A percentile compares a stretch with the other conserved stretches of the same genome.
Evolutionary conservation across 306 rosid genomes (phyloP).

Genomic region (Corylus heterophylla): DNA sequence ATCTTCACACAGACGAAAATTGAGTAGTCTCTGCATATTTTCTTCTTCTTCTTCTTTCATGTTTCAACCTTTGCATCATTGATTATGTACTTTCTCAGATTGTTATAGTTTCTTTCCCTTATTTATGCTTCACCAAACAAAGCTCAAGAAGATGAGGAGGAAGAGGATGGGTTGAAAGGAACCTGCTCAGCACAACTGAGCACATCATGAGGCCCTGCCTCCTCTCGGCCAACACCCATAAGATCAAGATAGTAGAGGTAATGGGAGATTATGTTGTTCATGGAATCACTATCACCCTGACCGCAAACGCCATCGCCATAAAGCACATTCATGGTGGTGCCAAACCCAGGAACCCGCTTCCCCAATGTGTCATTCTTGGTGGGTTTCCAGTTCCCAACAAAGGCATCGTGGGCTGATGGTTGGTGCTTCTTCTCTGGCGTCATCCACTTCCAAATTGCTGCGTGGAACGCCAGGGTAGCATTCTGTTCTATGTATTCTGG

Average conservation of each 20-base stretch:
- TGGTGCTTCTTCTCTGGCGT: conserved; percentile 65
- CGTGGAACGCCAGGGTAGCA: conserved; percentile 87
- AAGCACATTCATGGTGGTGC: conserved; percentile 88
- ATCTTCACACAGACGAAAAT: conserved; percentile 12
- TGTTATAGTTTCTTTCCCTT: conserved; percentile 8
- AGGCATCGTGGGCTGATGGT: conserved; percentile 82
- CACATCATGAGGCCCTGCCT: conserved; percentile 64
- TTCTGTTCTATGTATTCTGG: conserved; percentile 97
- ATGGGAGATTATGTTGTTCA: conserved; percentile 82
- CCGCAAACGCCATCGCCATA: conserved; percentile 83
- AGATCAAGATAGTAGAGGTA: conserved; percentile 77
- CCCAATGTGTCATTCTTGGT: conserved; percentile 78
- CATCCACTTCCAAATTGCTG: conserved; percentile 94
- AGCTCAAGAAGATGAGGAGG: conserved; percentile 46
- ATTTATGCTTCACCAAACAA: conserved; percentile 21
- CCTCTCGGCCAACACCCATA: conserved; percentile 70
- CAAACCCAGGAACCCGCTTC: conserved; percentile 85
- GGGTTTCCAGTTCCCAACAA: conserved; percentile 92
- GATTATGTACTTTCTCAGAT: background rate
- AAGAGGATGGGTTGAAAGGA: conserved; percentile 58
- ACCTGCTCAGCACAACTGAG: conserved; percentile 80
- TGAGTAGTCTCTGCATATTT: background rate
- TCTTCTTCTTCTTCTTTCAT: background rate
- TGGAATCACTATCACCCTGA: conserved; percentile 71
- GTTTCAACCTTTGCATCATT: conserved; percentile 2